Percentiles rank a stretch among this genome's conserved stretches.
These are phyloP conservation scores for Talaromyces proteolyticus DNA, from an alignment of 495 filamentous ascomycete genomes.

Conservation along the genomic window DNA sequence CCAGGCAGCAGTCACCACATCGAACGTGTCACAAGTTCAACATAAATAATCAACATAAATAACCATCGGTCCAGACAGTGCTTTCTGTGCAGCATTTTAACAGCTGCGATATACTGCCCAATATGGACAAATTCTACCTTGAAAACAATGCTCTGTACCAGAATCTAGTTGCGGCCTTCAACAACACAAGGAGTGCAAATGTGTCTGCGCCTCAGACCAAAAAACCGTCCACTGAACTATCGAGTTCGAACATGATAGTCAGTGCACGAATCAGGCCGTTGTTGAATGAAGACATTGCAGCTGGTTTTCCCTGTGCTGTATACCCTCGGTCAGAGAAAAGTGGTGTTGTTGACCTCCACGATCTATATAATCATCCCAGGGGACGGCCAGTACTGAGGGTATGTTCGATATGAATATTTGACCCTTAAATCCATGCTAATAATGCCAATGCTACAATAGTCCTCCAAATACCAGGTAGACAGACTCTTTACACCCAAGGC, in stretches of 20 bases:
- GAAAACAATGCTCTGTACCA: background rate
- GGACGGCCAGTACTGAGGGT: background rate
- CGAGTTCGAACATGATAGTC: slow-evolving; percentile 11
- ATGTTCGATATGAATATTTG: background rate
- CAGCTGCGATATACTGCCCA: no score
- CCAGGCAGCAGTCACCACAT: no score
- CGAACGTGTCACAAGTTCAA: no score
- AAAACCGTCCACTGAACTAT: background rate
- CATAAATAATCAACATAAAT: no score
- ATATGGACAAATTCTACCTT: background rate
- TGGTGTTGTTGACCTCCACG: background rate
- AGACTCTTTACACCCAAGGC: slow-evolving; percentile 12
- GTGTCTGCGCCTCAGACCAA: background rate
- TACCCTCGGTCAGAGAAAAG: background rate
- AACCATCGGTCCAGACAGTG: no score
- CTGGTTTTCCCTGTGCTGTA: background rate
- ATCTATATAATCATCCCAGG: background rate
- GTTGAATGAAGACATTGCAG: background rate
- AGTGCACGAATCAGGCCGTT: background rate
- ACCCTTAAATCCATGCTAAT: background rate
- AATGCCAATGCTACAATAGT: slow-evolving; percentile 4
- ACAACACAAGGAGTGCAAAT: no score
- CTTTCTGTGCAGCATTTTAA: no score
- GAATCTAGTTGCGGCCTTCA: background rate
- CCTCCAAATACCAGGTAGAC: slow-evolving; percentile 8